Conservation (phyloP, 768 basidiomycete species). For the Tulasnella sp. region DNA sequence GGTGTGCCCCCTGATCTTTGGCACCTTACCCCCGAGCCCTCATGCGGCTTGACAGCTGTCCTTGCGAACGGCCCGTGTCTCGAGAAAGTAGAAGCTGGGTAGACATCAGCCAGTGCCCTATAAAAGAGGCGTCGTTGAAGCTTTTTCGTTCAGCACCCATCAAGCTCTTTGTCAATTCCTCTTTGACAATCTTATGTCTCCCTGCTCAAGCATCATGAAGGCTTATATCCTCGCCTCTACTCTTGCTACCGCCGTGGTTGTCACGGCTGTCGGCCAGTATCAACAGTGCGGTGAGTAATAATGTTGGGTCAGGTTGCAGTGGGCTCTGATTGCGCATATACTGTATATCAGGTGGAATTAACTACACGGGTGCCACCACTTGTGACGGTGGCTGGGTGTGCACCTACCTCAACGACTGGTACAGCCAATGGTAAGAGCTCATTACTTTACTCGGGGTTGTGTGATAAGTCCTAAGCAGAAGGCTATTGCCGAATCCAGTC, state of each 20-base stretch:
- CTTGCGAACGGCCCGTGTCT: too few species aligned
- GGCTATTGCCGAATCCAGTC: too few species aligned
- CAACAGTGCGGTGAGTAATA: neutral
- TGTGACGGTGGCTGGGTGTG: slow-evolving; percentile 10
- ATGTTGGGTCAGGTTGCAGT: too few species aligned
- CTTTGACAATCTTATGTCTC: neutral
- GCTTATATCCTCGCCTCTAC: neutral
- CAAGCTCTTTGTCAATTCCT: neutral
- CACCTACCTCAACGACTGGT: neutral
- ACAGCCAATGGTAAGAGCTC: slow-evolving; percentile 13
- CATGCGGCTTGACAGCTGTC: too few species aligned
- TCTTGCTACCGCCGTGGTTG: neutral
- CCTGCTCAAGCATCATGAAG: neutral
- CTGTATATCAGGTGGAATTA: neutral
- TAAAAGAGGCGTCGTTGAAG: neutral
- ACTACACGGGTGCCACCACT: slow-evolving; percentile 10
- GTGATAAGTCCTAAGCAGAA: too few species aligned
- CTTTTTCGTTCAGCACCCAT: neutral
- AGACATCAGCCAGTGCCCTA: neutral
- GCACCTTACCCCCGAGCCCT: too few species aligned
- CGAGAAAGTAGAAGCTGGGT: too few species aligned
- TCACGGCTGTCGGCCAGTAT: neutral
- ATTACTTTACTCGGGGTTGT: too few species aligned
- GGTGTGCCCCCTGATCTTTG: too few species aligned
- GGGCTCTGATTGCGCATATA: neutral